Conservation (phyloP, 345 rosid genomes). For the Pelargonium nanum region DNA sequence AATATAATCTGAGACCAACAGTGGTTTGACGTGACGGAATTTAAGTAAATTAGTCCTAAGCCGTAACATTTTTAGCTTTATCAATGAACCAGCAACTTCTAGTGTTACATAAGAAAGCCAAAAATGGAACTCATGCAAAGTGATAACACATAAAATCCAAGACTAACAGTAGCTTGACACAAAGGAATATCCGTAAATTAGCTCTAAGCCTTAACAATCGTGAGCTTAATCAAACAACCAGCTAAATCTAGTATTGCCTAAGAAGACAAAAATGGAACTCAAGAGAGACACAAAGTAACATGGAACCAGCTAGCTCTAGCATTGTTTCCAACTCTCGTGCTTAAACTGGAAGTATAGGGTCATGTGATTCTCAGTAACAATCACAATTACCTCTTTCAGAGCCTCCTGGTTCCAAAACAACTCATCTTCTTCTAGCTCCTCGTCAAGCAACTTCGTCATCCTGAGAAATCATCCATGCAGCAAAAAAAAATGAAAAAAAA, state of each 20-base stretch:
- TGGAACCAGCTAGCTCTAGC: too few species aligned
- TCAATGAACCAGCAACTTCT: slow-evolving; percentile 32
- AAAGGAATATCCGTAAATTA: not conserved
- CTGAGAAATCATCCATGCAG: slow-evolving; percentile 24
- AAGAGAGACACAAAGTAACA: too few species aligned
- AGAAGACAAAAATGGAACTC: too few species aligned
- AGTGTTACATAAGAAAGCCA: slow-evolving; percentile 51
- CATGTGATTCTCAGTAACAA: not conserved
- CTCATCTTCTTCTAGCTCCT: slow-evolving; percentile 81
- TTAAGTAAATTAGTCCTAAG: too few species aligned
- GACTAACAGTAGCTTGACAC: not conserved
- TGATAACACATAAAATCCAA: not conserved
- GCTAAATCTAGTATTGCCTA: not conserved
- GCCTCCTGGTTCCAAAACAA: slow-evolving; percentile 92
- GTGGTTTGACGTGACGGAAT: too few species aligned
- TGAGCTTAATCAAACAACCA: not conserved
- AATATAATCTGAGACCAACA: not conserved
- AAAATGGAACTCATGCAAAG: not conserved
- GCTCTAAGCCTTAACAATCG: not conserved
- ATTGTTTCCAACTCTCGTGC: not conserved
- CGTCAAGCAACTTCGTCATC: slow-evolving; percentile 81
- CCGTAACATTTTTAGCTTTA: not conserved
- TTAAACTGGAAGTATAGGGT: not conserved
- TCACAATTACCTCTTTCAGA: slow-evolving; percentile 56
- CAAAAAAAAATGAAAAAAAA: not conserved